Evolutionary conservation across 2,329 filamentous ascomycete species (phyloP).

Genomic region (Arthrobotrys entomopaga): DNA sequence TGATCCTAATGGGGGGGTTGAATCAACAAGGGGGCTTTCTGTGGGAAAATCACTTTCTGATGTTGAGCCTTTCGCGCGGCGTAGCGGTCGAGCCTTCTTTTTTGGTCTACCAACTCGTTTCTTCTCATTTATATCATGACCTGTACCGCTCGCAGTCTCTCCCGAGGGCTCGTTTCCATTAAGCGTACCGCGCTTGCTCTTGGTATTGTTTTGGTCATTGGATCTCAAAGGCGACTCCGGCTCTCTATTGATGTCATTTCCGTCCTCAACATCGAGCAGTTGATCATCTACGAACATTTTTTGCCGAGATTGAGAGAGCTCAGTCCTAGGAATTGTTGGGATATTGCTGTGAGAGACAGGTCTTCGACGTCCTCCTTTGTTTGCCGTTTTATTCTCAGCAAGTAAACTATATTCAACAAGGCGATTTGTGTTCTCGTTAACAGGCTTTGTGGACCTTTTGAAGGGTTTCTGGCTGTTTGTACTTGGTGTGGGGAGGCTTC

Average conservation of each 20-base stretch:
- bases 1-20: neutral
- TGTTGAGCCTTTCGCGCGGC: neutral
- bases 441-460: neutral
- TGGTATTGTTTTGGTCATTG: too few species aligned
- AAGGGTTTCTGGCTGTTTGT: neutral
- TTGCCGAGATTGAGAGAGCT: too few species aligned
- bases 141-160: neutral
- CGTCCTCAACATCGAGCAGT: too few species aligned
- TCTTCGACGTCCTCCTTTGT: conserved; percentile 5
- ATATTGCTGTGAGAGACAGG: neutral
- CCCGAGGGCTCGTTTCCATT: neutral
- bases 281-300: too few species aligned
- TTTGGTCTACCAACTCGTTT: conserved; percentile 49
- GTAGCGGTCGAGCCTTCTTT: conserved; percentile 1
- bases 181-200: too few species aligned
- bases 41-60: neutral
- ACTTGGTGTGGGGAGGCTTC: neutral
- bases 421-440: neutral
- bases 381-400: neutral
- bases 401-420: neutral
- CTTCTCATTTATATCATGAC: conserved; percentile 43
- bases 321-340: neutral
- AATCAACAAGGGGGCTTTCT: neutral
- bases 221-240: too few species aligned
- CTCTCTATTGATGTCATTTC: too few species aligned